Conservation (phyloP, 495 filamentous ascomycete species). For the Penicillium mononematosum region DNA sequence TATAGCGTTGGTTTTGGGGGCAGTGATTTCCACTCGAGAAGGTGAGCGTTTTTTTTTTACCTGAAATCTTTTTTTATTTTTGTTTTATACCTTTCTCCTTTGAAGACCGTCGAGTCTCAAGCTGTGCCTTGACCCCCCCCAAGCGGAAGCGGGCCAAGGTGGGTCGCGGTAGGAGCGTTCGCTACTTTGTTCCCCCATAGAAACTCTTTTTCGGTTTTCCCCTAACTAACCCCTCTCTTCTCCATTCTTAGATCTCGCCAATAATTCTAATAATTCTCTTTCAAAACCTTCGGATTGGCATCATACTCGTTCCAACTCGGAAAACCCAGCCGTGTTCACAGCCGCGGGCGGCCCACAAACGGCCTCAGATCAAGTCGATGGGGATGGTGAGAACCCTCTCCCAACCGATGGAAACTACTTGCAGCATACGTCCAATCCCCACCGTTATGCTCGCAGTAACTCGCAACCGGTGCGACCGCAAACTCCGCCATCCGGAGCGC, state of each 20-base stretch:
- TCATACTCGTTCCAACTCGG: conserved; percentile 41
- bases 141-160: conserved; percentile 28
- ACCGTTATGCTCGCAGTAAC: conserved; percentile 48
- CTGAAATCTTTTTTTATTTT: neutral
- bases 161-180: conserved; percentile 37
- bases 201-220: conserved; percentile 1
- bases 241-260: neutral
- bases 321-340: conserved; percentile 32
- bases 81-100: neutral
- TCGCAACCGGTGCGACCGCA: conserved; percentile 47
- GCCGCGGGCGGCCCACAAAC: conserved; percentile 40
- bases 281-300: conserved; percentile 33
- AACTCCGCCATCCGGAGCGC: conserved; percentile 39
- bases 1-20: conserved; percentile 70
- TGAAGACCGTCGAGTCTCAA: conserved; percentile 8
- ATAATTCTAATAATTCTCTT: conserved; percentile 16
- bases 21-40: conserved; percentile 60
- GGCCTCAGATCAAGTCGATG: conserved; percentile 36
- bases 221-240: conserved; percentile 15
- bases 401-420: conserved; percentile 38
- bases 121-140: conserved; percentile 29
- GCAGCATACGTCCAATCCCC: conserved; percentile 34
- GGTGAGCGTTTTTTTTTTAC: conserved; percentile 53
- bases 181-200: conserved; percentile 25
- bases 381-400: conserved; percentile 39